Base-by-base conservation (phyloP, 2,329 filamentous ascomycete genomes). In the Stachybotrys chlorohalonatus region DNA sequence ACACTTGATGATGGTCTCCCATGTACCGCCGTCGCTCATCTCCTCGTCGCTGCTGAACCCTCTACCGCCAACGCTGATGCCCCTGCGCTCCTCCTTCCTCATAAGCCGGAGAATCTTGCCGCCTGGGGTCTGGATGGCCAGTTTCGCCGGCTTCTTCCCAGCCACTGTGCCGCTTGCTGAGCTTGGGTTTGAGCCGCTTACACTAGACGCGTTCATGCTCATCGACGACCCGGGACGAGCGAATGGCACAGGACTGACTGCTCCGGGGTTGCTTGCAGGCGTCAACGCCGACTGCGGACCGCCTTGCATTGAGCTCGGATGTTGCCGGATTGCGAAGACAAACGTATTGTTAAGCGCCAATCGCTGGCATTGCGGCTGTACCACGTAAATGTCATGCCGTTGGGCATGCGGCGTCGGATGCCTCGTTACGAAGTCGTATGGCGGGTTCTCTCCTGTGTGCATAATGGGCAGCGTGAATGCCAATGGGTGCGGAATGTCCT, bases 371-470 rank as follows among this genome's bases (percentile, higher is more conserved):
- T 99, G 95, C 1, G 95, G 94, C 67, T 97, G 94, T 49, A 92
- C 89, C 59, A 99, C 89, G 70, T 99, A 99, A 56, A 99, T 85
- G 68, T 99, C 94, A 70, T 99, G 92, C 47, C 93, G 84, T 66
- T 96, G 91, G n/a, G 94, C 94, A 69, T 99, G 94, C 8, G 94
- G 94, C 3, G 94, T 99, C 7, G 95, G 95, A 68, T 99, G 94
- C 5, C 94, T 84, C 46, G 87, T 87, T 49, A 96, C 80, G 70
- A 97, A 99, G 56, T 96, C 90, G 70, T 96, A 99, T 0, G 89
- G 83, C 3, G 94, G 94, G 66, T 99, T 99, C 62, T 93, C 88
- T 56, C 94, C 94, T 0, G 84, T 87, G 70, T 99, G 94, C 45
- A 90, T 82, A 52, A 99, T 85, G 1, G 94, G 93, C n/a, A 99